Base-by-base conservation (phyloP, 805 yeast genomes). In the Torulaspora gathmanii region DNA sequence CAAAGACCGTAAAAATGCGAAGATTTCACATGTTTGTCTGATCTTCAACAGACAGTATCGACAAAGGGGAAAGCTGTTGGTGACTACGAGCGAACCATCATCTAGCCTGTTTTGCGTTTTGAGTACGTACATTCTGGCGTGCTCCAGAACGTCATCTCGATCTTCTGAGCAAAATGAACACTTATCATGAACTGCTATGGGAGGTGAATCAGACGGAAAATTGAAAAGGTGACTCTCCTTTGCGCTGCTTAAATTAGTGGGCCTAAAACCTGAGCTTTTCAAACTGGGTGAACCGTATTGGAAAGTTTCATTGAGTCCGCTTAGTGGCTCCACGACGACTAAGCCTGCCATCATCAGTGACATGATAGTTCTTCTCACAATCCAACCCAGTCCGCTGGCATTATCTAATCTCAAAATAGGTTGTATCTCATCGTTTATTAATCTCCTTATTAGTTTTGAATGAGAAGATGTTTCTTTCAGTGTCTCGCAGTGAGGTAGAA, bases 121-220 rank as follows among this genome's bases (percentile, higher is more conserved):
- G 58, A 90, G 68, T 44, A 77, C 75, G 61, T 89, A 86, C 51
- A 87, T 66, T 51, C 98, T 76, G 2, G 91, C 83, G 64, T 86
- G 89, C 53, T 83, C 85, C 49, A 86, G 70, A 44, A 78, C 73
- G 56, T 81, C 87, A 57, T 76, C 74, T 49, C 95, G 74, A 10
- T 67, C 60, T 63, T 90, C 97, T 5, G 90, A 91, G 69, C 98
- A 91, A 34, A 91, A 70, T 4, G 89, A 73, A 67, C 98, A 91
- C 4, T 89, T 79, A 2, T 79, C 79, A 40, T 74, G 72, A 17
- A 85, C 76, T 0, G 95, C 95, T 13, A 85, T 80, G 0, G 95
- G 91, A 5, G 80, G 82, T 2, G 77, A 70, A 44, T 70, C 65
- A 3, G 61, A 51, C 6, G 79, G 77, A 47, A 67, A 73, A 15